Evolutionary conservation across 495 filamentous ascomycete genomes (phyloP), one percentile per base, ranked within the genome.

Genomic region (Chaetomium fimeti): DNA sequence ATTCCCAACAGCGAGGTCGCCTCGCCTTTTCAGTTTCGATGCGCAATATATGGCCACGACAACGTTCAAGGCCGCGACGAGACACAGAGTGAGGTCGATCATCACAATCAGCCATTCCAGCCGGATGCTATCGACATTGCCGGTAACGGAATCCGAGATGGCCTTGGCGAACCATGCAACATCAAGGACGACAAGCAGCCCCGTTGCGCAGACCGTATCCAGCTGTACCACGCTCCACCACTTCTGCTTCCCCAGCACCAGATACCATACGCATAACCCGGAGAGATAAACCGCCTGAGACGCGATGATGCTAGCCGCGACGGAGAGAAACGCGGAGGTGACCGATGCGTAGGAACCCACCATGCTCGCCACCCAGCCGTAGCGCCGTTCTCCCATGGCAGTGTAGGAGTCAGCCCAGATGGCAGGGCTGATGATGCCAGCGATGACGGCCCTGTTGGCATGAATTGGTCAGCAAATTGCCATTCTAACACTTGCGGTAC

Each of bases 71-170:
- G 59, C 32, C 9, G 66, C 51, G 43, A 68, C 13, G n/a, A 52
- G 12, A 3, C 54, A 32, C 25, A 68, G 51, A 3, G 57, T 61
- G 27, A 48, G 4, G 22, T 68, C 57, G 12, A 68, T 57, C 24
- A 68, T 27, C 16, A 64, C 25, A 13, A 53, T 16, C n/a, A 68
- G 55, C 66, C 66, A 68, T 15, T 15, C 6, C 28, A 61, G 38
- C 8, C 36, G 2, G 7, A 57, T 25, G 13, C 52, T 25, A 16
- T 45, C 38, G 32, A 6, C 22, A 6, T 45, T 36, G 9, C 2
- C 1, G 7, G 16, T 11, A 18, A 18, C 1, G 15, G 2, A 0
- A 18, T 56, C 25, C 5, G 40, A 12, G 5, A 36, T 6, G 12
- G 32, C 45, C 48, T 9, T 55, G 29, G 22, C 56, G 11, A 29